Percentiles rank a stretch among this genome's conserved stretches.
Conservation (phyloP, 257 asterid species). For the Solanum arcanum region DNA sequence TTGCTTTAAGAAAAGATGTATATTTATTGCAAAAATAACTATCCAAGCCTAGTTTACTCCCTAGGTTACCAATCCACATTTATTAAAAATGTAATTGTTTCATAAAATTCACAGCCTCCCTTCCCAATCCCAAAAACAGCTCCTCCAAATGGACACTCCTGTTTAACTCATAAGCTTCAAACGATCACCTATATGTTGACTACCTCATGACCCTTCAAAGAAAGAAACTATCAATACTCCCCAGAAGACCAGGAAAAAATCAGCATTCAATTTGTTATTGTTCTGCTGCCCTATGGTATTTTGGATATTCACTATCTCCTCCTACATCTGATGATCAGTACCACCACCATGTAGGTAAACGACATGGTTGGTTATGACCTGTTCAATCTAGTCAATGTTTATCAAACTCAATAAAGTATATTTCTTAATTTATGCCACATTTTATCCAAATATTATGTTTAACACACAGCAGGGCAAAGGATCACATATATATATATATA, state of each 20-base stretch:
- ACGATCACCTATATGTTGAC: background rate
- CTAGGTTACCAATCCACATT: background rate
- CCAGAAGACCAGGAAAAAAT: background rate
- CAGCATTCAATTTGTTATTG: background rate
- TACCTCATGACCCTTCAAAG: background rate
- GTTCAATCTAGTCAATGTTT: background rate
- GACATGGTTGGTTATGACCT: background rate
- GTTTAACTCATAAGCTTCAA: background rate
- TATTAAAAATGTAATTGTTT: background rate
- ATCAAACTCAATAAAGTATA: background rate
- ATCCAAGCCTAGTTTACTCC: background rate
- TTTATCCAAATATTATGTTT: background rate
- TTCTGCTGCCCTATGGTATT: background rate
- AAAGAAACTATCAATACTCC: background rate
- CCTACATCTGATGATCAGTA: background rate
- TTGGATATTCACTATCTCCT: background rate
- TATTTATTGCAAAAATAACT: background rate
- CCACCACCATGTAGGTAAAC: background rate
- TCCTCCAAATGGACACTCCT: background rate
- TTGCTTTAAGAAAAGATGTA: background rate
- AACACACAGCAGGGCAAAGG: background rate
- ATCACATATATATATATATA: background rate
- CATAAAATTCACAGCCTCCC: background rate
- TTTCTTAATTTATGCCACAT: background rate
- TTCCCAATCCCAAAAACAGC: background rate